Conservation (phyloP, 768 basidiomycete species). For the Russula griseocarnosa region DNA sequence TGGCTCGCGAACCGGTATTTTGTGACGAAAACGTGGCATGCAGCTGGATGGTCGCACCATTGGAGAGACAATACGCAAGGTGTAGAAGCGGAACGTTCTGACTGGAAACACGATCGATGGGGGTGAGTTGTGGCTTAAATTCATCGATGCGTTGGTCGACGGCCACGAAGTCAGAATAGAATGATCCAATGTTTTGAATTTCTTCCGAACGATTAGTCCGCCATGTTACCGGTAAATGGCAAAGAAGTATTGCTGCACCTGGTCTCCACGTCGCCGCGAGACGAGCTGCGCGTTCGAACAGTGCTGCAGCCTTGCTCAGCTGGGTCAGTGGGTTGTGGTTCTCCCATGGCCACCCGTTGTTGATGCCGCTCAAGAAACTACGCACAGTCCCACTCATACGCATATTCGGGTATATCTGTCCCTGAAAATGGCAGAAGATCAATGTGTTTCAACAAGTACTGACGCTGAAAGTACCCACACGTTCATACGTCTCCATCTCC, state of each 20-base stretch:
- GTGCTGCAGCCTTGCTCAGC: slow-evolving; percentile 51
- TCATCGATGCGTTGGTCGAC: slow-evolving; percentile 35
- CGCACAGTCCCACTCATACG: slow-evolving; percentile 48
- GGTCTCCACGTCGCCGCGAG: slow-evolving; percentile 42
- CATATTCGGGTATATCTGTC: slow-evolving; percentile 42
- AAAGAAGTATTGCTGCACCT: slow-evolving; percentile 30
- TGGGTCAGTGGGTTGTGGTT: slow-evolving; percentile 41
- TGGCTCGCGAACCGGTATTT: slow-evolving; percentile 24
- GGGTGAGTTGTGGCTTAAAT: slow-evolving; percentile 30
- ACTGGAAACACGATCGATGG: slow-evolving; percentile 25
- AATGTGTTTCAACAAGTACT: slow-evolving; percentile 30
- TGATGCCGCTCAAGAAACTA: slow-evolving; percentile 43
- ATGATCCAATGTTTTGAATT: slow-evolving; percentile 24
- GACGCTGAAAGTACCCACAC: slow-evolving; percentile 27
- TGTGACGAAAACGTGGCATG: slow-evolving; percentile 31
- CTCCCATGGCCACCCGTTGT: slow-evolving; percentile 36
- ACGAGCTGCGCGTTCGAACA: slow-evolving; percentile 56
- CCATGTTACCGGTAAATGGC: neutral
- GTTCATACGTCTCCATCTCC: slow-evolving; percentile 36
- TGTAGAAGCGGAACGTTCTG: slow-evolving; percentile 30
- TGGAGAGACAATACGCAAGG: slow-evolving; percentile 31
- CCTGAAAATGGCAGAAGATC: slow-evolving; percentile 39
- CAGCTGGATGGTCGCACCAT: slow-evolving; percentile 34
- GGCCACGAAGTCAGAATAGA: slow-evolving; percentile 30
- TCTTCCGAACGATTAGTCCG: slow-evolving; percentile 4